Base-by-base conservation (phyloP, 495 filamentous ascomycete genomes). In the Podospora pseudopauciseta region DNA sequence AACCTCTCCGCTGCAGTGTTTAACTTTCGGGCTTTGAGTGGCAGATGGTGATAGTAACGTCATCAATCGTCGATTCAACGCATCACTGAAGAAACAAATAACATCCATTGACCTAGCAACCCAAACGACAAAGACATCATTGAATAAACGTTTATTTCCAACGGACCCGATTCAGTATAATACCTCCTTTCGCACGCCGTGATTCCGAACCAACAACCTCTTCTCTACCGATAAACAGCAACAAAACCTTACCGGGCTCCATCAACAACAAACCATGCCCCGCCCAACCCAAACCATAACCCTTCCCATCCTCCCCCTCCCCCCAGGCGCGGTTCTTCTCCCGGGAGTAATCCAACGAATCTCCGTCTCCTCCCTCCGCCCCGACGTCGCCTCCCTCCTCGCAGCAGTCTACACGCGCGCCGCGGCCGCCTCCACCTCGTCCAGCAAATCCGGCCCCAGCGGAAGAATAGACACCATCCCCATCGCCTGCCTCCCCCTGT, bases 301-400 rank as follows among this genome's bases (percentile, higher is more conserved):
- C 67, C 80, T 96, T 26, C 90, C 92, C 56, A 78, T 97, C 69
- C 88, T 97, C 63, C 89, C 91, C 23, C 84, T 96, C 28, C 85
- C 91, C 20, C 87, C 88, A 68, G 88, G 87, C 72, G 84, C 84
- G 49, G 90, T 96, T 53, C 86, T 97, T 28, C 85, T 97, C 0
- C 94, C 93, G 23, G 92, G 93, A 62, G 87, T 90, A 19, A 89
- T 91, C 54, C 80, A 93, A 32, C 87, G 92, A 67, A 88, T 97
- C 62, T 86, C 91, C 20, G 87, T 96, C 26, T 77, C 81, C 15
- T 81, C 87, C 28, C 90, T 89, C 76, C 90, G 93, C 16, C 86
- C 91, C 34, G 94, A 97, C 75, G 87, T 97, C 66, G 87, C 90
- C 57, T 90, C 92, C 65, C 82, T 97, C 44, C 87, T 97, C 18